Evolutionary conservation across 441 rosid species (phyloP), one percentile per base, ranked within the genome.

Genomic region (Pelargonium citronellum): DNA sequence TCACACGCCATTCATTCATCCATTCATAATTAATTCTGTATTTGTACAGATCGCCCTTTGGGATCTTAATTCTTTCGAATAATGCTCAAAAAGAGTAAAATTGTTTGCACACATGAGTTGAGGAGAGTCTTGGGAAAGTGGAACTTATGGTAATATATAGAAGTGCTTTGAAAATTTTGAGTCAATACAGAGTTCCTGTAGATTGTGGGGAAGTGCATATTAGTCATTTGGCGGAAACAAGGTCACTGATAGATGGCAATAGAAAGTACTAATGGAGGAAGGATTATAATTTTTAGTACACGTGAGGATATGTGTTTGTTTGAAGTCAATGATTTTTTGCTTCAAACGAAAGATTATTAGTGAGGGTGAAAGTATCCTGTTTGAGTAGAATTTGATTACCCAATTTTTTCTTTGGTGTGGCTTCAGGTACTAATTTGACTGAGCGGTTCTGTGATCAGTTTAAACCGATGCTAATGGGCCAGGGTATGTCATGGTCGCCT

Each of bases 381-480:
- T 34, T 64, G 66, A 64, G 67, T 64, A 37, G 1, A 15, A 34
- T 64, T 64, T 30, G 67, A n/a, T 39, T 34, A 34, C 46, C 39
- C 67, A 34, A 13, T 19, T 43, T n/a, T 15, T 34, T 77, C 17
- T 17, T n/a, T 46, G 57, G 43, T 78, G 74, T 67, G 77, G 39
- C 77, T 22, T 60, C 78, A 95, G 99, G 97, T 84, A 89, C 89
- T 57, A 88, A 86, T 89, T 86, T 95, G 87, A 85, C 82, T 0
- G 87, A 87, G 79, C 88, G 96, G 44, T 95, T 95, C 79, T 61
- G 68, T 76, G 99, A 95, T 83, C 99, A 95, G 67, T 95, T 95
- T 81, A 81, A 76, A 77, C 96, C 99, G 39, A 84, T 95, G 96
- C 78, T 95, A 73, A 84, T 90, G 83, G 96, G 83, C 81, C 86